Evolutionary conservation across 768 basidiomycete genomes (phyloP).

Genomic region (Auriscalpium orientale): DNA sequence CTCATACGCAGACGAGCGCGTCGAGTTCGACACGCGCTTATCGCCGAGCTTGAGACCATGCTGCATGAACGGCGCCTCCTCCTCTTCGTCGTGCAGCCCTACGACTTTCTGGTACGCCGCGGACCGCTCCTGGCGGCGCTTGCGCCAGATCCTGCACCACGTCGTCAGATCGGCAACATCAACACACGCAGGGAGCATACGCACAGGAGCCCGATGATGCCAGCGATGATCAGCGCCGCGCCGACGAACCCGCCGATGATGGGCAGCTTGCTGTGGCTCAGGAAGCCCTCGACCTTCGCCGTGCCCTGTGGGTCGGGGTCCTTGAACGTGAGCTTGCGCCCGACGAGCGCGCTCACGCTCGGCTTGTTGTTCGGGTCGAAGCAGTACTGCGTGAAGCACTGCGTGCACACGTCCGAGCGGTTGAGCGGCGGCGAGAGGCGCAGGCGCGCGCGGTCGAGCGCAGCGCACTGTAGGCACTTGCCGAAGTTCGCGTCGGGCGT

Average conservation of each 20-base stretch:
- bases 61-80: neutral
- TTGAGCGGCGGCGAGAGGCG: slow-evolving; percentile 5
- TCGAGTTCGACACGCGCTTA: no score
- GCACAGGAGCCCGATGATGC: slow-evolving; percentile 29
- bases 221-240: slow-evolving; percentile 31
- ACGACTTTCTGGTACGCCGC: slow-evolving; percentile 3
- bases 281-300: slow-evolving; percentile 34
- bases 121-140: slow-evolving; percentile 1
- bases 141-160: slow-evolving; percentile 7
- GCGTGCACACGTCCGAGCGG: slow-evolving; percentile 20
- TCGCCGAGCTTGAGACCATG: no score
- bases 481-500: slow-evolving; percentile 48
- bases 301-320: slow-evolving; percentile 50
- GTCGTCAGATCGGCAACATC: neutral
- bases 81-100: neutral
- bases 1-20: no score
- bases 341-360: slow-evolving; percentile 18
- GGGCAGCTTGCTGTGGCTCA: slow-evolving; percentile 35
- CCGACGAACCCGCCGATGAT: slow-evolving; percentile 43
- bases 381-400: slow-evolving; percentile 24
- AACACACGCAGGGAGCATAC: slow-evolving; percentile 4
- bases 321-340: slow-evolving; percentile 36
- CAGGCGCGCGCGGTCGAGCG: slow-evolving; percentile 33
- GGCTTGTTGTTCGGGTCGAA: slow-evolving; percentile 20
- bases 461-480: slow-evolving; percentile 67